These are phyloP conservation scores for Cercophora scortea DNA, from an alignment of 495 filamentous ascomycete genomes.

Conservation along the genomic window DNA sequence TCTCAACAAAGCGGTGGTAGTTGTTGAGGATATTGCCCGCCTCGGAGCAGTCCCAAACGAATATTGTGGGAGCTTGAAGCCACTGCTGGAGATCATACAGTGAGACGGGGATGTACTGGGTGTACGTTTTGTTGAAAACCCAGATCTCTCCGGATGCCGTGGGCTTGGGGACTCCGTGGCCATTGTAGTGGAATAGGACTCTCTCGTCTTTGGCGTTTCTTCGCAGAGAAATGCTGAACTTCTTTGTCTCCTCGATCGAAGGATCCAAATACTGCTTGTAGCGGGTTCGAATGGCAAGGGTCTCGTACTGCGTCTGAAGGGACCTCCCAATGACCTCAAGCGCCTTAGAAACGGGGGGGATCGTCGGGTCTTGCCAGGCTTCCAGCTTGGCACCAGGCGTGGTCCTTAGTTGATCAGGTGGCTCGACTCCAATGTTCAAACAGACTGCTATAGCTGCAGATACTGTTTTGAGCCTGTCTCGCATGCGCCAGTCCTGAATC, in stretches of 20 bases:
- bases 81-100: constrained; percentile 93
- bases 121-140: constrained; percentile 99
- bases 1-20: constrained; percentile 88
- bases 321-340: constrained; percentile 94
- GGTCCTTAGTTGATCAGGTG: constrained; percentile 89
- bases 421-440: constrained; percentile 95
- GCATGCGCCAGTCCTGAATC: constrained; percentile 93
- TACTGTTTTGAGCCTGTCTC: constrained; percentile 91
- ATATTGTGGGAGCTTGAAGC: constrained; percentile 91
- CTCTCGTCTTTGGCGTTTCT: constrained; percentile 92
- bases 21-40: constrained; percentile 92
- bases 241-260: constrained; percentile 92
- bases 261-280: constrained; percentile 97
- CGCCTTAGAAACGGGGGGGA: constrained; percentile 69
- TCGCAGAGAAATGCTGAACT: constrained; percentile 82
- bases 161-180: constrained; percentile 94
- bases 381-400: constrained; percentile 87
- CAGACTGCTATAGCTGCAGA: constrained; percentile 90
- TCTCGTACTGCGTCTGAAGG: constrained; percentile 91
- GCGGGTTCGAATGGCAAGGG: constrained; percentile 81
- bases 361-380: constrained; percentile 91
- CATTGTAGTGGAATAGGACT: constrained; percentile 96
- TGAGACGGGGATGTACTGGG: constrained; percentile 96
- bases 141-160: constrained; percentile 96
- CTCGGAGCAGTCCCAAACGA: constrained; percentile 95